These are phyloP conservation scores for Pholiota conissans DNA, from an alignment of 768 basidiomycete genomes.

Conservation along the genomic window DNA sequence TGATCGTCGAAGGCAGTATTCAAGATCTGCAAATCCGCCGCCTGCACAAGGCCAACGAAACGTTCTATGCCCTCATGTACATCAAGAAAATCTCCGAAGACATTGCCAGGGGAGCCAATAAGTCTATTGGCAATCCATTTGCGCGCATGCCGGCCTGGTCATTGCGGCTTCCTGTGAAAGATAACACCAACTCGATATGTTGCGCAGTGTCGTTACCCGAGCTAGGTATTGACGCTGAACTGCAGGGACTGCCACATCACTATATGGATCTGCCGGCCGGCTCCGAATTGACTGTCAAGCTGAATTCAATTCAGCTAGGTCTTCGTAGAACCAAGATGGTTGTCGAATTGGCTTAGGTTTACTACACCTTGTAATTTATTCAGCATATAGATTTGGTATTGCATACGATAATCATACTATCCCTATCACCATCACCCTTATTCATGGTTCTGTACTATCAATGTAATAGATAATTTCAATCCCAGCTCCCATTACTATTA, in stretches of 20 bases:
- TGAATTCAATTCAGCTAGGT: conserved; percentile 29
- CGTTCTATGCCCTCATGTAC: conserved; percentile 36
- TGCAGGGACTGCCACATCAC: conserved; percentile 9
- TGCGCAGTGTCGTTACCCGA: conserved; percentile 15
- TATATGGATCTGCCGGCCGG: conserved; percentile 11
- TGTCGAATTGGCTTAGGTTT: conserved; percentile 10
- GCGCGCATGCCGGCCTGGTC: conserved; percentile 23
- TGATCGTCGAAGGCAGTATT: conserved; percentile 30
- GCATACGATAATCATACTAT: not conserved
- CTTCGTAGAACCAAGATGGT: conserved; percentile 22
- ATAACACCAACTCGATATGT: not conserved
- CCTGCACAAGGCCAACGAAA: conserved; percentile 22
- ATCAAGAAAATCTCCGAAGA: conserved; percentile 39
- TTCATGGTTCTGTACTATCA: too few species aligned
- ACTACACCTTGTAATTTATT: not conserved
- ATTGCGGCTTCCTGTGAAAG: not conserved
- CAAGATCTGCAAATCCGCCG: conserved; percentile 15
- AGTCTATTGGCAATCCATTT: conserved; percentile 22
- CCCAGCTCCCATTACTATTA: too few species aligned
- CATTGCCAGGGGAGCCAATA: conserved; percentile 16
- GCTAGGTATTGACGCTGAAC: conserved; percentile 18
- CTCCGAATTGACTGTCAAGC: conserved; percentile 21
- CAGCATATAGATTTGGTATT: conserved; percentile 1
- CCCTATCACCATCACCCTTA: too few species aligned
- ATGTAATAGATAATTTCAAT: not conserved